These are phyloP conservation scores for Mycocentrospora acerina DNA, from an alignment of 2,329 filamentous ascomycete genomes.

Conservation along the genomic window DNA sequence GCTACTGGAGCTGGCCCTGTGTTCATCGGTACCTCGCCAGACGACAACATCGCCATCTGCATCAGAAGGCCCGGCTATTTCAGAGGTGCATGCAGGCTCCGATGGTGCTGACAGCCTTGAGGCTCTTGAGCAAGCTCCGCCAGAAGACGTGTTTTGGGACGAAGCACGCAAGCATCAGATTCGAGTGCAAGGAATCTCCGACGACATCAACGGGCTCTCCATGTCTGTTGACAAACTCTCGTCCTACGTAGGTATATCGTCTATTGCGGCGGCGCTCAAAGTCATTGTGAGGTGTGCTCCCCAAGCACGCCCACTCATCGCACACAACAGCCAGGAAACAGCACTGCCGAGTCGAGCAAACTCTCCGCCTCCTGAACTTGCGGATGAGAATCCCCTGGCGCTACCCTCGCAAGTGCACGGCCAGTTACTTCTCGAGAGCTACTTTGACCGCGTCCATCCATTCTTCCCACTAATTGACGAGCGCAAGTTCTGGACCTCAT, in stretches of 20 bases:
- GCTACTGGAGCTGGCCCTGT: conserved; percentile 47
- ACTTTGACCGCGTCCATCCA: conserved; percentile 71
- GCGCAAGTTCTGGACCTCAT: conserved; percentile 66
- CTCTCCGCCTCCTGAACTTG: conserved; percentile 39
- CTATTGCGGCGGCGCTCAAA: conserved; percentile 72
- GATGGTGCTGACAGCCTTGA: conserved; percentile 57
- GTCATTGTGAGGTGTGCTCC: conserved; percentile 64
- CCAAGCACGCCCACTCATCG: conserved; percentile 50
- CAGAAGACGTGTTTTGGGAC: conserved; percentile 66
- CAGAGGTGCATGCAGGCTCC: conserved; percentile 42
- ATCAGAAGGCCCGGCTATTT: conserved; percentile 32
- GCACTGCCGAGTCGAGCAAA: conserved; percentile 39
- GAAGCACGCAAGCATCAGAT: conserved; percentile 54
- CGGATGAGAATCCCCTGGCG: conserved; percentile 43
- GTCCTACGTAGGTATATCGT: conserved; percentile 72
- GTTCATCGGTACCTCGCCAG: conserved; percentile 40
- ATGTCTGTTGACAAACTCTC: conserved; percentile 60
- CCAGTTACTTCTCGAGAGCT: conserved; percentile 70
- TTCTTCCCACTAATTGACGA: conserved; percentile 76
- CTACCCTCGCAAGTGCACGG: conserved; percentile 63
- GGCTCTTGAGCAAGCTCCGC: conserved; percentile 69
- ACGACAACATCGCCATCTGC: conserved; percentile 36
- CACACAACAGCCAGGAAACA: conserved; percentile 44
- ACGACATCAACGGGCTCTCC: conserved; percentile 71
- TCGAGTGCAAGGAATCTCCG: conserved; percentile 57